Evolutionary conservation across 2,329 filamentous ascomycete genomes (phyloP), one percentile per base, ranked within the genome.

Genomic region (Mycosphaerelloides madeirae): DNA sequence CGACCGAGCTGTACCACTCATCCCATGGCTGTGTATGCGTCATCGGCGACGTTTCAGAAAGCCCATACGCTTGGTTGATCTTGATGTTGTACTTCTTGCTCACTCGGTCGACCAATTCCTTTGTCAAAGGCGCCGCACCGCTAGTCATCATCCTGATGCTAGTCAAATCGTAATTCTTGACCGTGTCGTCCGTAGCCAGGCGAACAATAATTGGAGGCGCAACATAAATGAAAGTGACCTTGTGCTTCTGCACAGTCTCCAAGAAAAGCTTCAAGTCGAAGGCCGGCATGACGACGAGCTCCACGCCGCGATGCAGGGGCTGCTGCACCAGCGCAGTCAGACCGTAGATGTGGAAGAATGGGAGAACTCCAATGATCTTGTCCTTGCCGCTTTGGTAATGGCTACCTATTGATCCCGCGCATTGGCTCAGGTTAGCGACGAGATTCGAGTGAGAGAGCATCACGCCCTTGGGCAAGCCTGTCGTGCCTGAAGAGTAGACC

Each of bases 331-430:
- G 77, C 56, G 79, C 84, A 11, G 81, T 85, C 18, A 95, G 76
- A 6, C 85, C 85, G 60, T 95, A 95, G 51, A 95, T 90, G 63
- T 95, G 89, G 68, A 89, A 95, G 65, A 95, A 93, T 0, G 90
- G 90, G 9, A 95, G 67, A 46, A 95, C 84, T 1, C 85, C 86
- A 6, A 96, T 66, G 22, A 93, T 71, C 47, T 77, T 80, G 62
- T 95, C 90, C 77, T 2, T 71, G 61, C 1, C 78, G 76, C 41
- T 47, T 43, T 70, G 52, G 60, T 64, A 51, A 64, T 57, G 67
- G 66, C 64, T 64, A 65, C 48, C 7, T 59, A 60, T 65, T 90
- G 90, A 78, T 55, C 12, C 59, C 39, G 60, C 62, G 42, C 70
- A 63, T 64, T 72, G 69, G 50, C 74, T 54, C 0, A 68, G 65